These are phyloP conservation scores for Colletotrichum melonis DNA, from an alignment of 2,329 filamentous ascomycete species.

Conservation along the genomic window DNA sequence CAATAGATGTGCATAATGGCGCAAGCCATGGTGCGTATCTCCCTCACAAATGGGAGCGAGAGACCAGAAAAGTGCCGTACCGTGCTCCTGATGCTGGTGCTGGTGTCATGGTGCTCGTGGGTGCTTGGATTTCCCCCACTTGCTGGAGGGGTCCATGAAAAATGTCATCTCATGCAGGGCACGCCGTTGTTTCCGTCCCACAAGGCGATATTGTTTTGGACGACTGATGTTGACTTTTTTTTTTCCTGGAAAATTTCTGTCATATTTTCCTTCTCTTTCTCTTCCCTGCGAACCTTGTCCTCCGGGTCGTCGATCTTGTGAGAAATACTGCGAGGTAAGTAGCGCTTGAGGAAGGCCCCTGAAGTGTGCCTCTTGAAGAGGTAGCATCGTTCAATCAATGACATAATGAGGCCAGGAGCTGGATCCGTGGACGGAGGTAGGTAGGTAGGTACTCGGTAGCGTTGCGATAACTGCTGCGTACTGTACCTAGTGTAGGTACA, in stretches of 20 bases:
- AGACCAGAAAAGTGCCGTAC: not conserved
- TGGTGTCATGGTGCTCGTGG: not conserved
- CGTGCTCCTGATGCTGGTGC: not conserved
- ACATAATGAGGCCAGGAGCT: not conserved
- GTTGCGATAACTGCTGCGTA: too few species aligned
- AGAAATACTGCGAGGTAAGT: conserved; percentile 8
- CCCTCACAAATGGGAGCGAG: not conserved
- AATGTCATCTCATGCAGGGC: conserved; percentile 12
- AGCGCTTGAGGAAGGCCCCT: not conserved
- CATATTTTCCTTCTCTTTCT: not conserved
- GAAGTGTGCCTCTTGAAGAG: not conserved
- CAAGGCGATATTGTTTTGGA: conserved; percentile 15
- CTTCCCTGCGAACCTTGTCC: not conserved
- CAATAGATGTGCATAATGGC: not conserved
- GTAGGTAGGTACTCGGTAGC: not conserved
- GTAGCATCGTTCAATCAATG: not conserved
- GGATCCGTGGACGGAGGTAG: not conserved
- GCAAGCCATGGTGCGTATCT: not conserved
- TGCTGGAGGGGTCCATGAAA: not conserved
- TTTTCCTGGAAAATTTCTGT: not conserved
- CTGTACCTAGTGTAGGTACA: not conserved
- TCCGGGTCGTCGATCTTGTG: not conserved
- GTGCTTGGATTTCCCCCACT: not conserved
- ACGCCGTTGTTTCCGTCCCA: conserved; percentile 12
- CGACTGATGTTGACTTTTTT: conserved; percentile 10